Conservation (phyloP, 306 rosid genomes). For the Benincasa hispida region DNA sequence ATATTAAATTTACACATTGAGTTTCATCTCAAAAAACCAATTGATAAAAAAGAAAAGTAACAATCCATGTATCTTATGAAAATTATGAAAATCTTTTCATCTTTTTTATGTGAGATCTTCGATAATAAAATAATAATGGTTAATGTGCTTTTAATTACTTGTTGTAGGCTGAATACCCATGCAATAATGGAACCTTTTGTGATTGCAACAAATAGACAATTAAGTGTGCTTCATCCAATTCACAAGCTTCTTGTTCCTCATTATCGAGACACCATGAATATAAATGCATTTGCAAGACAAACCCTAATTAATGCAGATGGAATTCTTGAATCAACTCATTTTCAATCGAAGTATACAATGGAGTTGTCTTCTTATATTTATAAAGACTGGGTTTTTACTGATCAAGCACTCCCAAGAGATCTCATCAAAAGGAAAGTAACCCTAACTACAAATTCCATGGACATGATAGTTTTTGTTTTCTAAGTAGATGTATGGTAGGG, state of each 20-base stretch:
- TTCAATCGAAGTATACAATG: constrained; percentile 43
- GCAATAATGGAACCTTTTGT: constrained; percentile 66
- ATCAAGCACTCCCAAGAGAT: constrained; percentile 65
- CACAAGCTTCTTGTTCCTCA: constrained; percentile 68
- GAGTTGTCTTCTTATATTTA: constrained; percentile 57
- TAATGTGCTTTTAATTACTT: too few species aligned
- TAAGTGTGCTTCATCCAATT: constrained; percentile 41
- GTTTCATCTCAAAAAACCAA: too few species aligned
- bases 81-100: too few species aligned
- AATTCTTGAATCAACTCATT: constrained; percentile 46
- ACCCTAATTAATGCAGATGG: constrained; percentile 51
- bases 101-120: too few species aligned
- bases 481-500: too few species aligned
- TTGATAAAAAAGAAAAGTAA: too few species aligned
- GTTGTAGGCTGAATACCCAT: constrained; percentile 15
- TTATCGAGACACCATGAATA: constrained; percentile 75
- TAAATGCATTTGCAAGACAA: constrained; percentile 57
- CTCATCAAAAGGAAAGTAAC: constrained; percentile 44
- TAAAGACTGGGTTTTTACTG: constrained; percentile 69
- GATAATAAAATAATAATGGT: too few species aligned
- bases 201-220: constrained; percentile 34
- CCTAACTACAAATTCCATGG: too few species aligned
- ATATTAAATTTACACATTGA: too few species aligned
- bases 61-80: too few species aligned
- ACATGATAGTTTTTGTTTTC: too few species aligned